Conservation (phyloP, 2,329 filamentous ascomycete species). For the Lachnellula hyalina region DNA sequence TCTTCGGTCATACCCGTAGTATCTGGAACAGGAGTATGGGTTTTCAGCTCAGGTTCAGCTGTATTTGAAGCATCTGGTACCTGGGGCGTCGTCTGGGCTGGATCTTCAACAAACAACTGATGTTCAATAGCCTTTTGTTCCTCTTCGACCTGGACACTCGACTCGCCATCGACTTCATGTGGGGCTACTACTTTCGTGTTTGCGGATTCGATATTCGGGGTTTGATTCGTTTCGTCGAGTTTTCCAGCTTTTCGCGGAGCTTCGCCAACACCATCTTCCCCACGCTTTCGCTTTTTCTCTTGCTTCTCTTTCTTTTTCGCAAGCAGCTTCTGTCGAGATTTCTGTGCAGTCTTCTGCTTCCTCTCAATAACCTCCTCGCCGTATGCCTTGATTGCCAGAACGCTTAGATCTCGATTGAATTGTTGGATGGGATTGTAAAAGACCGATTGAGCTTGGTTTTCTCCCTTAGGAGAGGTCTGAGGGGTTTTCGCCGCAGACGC, state of each 20-base stretch:
- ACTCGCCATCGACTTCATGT: background rate
- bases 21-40: background rate
- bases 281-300: slow-evolving; percentile 45
- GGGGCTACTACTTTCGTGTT: background rate
- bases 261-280: slow-evolving; percentile 31
- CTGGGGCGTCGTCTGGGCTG: background rate
- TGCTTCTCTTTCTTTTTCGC: slow-evolving; percentile 41
- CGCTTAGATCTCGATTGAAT: slow-evolving; percentile 93
- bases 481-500: slow-evolving; percentile 42
- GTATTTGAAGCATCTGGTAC: background rate
- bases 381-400: slow-evolving; percentile 86
- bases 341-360: slow-evolving; percentile 39
- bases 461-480: slow-evolving; percentile 41
- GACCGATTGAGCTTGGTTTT: slow-evolving; percentile 67
- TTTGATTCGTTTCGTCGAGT: slow-evolving; percentile 14
- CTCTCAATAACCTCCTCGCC: slow-evolving; percentile 60
- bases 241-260: slow-evolving; percentile 32
- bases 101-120: background rate
- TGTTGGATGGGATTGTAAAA: slow-evolving; percentile 99
- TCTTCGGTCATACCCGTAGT: background rate
- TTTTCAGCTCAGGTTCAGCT: background rate
- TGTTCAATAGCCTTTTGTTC: background rate
- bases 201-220: background rate
- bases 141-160: background rate
- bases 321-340: slow-evolving; percentile 30